Base-by-base conservation (phyloP, 768 basidiomycete genomes). In the Calocera cornea region DNA sequence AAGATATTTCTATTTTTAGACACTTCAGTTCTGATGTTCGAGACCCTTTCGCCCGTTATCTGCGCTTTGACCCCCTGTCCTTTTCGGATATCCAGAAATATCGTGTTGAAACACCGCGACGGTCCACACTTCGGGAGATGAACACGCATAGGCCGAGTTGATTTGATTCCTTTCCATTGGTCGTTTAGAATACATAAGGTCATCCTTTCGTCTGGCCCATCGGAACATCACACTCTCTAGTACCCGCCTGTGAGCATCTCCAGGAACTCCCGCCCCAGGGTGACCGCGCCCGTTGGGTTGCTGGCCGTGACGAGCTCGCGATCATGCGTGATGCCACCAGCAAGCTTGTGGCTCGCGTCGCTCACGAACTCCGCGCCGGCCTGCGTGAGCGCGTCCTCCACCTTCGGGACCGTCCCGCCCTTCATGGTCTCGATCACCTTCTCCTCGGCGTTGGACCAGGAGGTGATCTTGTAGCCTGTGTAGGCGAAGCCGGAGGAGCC, bases 371-470 rank as follows among this genome's bases (percentile, higher is more conserved):
- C 68, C 7, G 71, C 74, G 11, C 72, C 73, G 34, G 71, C 73
- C 0, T 65, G 67, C 16, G 49, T 67, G 29, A 75, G 71, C 5
- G 71, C 41, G 33, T 69, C 66, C 65, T 75, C 73, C 36, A 75
- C 73, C 64, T 74, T 68, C 19, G 70, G 70, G 29, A 75, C 54
- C 67, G 68, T 67, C 38, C 72, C 73, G 33, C 72, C 70, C 64
- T 73, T 73, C 64, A 73, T 50, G 31, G 64, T 71, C 69, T 72
- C 74, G 68, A 74, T 70, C 3, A 72, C 65, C 29, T 65, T 66
- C 72, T 75, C 74, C 66, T 75, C 73, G 2, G 66, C 64, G 66
- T 75, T 71, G 11, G 74, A 74, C 72, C 71, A 74, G 10, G 73
- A 73, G 7, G 73, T 74, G 66, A 75, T 71, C 67, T 71, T 69